Evolutionary conservation across 2,329 filamentous ascomycete species (phyloP).

Genomic region (Aspergillus bombycis): DNA sequence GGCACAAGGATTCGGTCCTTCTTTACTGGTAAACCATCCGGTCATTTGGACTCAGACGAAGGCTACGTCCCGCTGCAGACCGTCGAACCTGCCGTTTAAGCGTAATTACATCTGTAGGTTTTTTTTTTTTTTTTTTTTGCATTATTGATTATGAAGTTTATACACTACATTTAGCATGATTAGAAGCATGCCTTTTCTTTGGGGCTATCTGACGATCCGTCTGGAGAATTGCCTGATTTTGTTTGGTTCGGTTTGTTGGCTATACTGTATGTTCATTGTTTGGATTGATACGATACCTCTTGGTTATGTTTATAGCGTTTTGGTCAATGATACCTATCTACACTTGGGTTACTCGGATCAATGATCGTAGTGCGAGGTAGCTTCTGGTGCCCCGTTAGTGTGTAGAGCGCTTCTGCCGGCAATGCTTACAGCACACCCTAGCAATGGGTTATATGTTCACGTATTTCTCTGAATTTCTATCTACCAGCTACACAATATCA

Average conservation of each 20-base stretch:
- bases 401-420: neutral
- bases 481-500: neutral
- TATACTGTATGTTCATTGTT: neutral
- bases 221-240: neutral
- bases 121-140: too few relatives aligned
- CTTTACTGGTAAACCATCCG: constrained; percentile 30
- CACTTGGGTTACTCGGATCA: neutral
- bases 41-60: constrained; percentile 34
- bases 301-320: constrained; percentile 7
- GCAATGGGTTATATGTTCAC: neutral
- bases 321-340: neutral
- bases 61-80: constrained; percentile 51
- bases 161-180: constrained; percentile 4
- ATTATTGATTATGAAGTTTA: constrained; percentile 9
- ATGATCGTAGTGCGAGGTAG: neutral
- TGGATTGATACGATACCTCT: constrained; percentile 17
- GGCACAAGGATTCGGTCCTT: constrained; percentile 31
- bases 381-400: neutral
- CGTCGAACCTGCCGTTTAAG: constrained; percentile 40
- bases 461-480: neutral
- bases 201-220: neutral
- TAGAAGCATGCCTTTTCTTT: neutral
- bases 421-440: neutral
- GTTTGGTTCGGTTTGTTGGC: neutral
- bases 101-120: neutral